Evolutionary conservation across 495 filamentous ascomycete genomes (phyloP).

Genomic region (Penicillium atrosanguineum): DNA sequence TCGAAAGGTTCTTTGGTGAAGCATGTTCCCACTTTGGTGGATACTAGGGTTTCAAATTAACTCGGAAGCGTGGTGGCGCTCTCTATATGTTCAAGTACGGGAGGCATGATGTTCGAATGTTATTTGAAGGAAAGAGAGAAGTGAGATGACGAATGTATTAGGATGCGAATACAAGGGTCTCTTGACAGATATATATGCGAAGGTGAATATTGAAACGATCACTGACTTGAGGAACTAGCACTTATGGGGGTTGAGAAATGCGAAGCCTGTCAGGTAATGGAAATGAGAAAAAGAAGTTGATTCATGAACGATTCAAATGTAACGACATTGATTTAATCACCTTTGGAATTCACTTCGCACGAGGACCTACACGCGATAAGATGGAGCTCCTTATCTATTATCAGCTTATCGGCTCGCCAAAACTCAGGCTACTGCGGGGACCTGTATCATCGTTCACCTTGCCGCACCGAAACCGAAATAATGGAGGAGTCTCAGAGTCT

Average conservation of each 20-base stretch:
- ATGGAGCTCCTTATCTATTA: constrained; percentile 7
- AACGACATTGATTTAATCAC: no score
- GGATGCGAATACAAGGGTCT: not conserved
- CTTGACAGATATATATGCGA: not conserved
- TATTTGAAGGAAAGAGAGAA: not conserved
- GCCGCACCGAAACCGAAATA: constrained; percentile 1
- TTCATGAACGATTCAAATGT: not conserved
- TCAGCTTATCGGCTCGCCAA: constrained; percentile 26
- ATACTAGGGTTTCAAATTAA: not conserved
- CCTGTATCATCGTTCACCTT: constrained; percentile 2
- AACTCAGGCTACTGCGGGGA: constrained; percentile 25
- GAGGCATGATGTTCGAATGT: not conserved
- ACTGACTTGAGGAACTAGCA: not conserved
- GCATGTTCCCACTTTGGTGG: not conserved
- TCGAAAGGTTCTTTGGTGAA: not conserved
- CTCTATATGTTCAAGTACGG: no score
- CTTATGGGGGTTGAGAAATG: not conserved
- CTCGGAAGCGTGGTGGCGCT: no score
- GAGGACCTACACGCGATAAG: not conserved
- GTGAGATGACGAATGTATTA: not conserved
- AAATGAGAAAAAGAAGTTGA: not conserved
- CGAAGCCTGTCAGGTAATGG: not conserved
- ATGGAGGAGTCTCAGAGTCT: constrained; percentile 63
- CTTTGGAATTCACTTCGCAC: not conserved
- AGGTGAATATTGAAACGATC: no score